Conservation (phyloP, 1,284 basidiomycete species). For the Binderoboletus segoi region DNA sequence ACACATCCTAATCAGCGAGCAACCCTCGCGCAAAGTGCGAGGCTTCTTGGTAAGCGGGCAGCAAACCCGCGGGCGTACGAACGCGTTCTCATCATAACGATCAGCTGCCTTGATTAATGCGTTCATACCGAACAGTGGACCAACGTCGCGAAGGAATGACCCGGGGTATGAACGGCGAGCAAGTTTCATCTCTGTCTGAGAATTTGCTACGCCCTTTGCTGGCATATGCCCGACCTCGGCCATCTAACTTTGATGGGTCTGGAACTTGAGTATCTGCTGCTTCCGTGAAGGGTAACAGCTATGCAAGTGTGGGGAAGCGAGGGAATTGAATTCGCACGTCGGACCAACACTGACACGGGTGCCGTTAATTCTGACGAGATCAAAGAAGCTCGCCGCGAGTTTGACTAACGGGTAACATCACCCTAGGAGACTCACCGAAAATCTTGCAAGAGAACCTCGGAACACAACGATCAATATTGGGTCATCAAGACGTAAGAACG, state of each 20-base stretch:
- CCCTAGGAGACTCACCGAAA: slow-evolving; percentile 1
- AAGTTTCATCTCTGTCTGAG: slow-evolving; percentile 4
- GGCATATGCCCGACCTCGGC: slow-evolving; percentile 1
- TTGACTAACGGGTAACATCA: slow-evolving; percentile 1
- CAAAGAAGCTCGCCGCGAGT: not conserved
- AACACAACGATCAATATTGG: not conserved
- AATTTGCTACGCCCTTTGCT: not conserved
- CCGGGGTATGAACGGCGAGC: not conserved
- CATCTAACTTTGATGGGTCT: not conserved
- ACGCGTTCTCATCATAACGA: slow-evolving; percentile 10
- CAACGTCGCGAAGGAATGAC: not conserved
- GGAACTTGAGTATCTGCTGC: not conserved
- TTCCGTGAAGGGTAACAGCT: slow-evolving; percentile 8
- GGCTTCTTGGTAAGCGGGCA: slow-evolving; percentile 18
- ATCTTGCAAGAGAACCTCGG: not conserved
- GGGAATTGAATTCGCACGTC: slow-evolving; percentile 17
- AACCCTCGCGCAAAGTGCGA: slow-evolving; percentile 21
- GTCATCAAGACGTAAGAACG: slow-evolving; percentile 13
- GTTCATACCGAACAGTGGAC: not conserved
- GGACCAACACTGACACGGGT: not conserved
- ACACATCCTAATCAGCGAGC: slow-evolving; percentile 9
- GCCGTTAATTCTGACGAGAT: slow-evolving; percentile 2
- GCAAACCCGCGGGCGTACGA: slow-evolving; percentile 20
- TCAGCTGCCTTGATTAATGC: slow-evolving; percentile 8
- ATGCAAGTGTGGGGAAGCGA: slow-evolving; percentile 26